Evolutionary conservation across 1,284 basidiomycete genomes (phyloP), one percentile per base, ranked within the genome.

Genomic region (Tremellales sp.): DNA sequence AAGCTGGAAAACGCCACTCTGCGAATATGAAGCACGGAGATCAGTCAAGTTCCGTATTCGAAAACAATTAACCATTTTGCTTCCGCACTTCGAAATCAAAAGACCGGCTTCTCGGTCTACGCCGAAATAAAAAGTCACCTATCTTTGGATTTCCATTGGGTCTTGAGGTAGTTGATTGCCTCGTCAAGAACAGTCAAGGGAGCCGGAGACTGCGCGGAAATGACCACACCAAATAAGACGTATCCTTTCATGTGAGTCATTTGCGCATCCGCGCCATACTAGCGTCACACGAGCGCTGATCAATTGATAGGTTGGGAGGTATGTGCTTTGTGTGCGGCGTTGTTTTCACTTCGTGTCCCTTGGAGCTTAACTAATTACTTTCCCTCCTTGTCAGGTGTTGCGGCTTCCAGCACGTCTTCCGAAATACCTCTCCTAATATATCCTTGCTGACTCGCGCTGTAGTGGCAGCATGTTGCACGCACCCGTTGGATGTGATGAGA

Each of bases 381-480:
- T 25, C 14, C 37, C 24, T 25, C 8, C 7, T 36, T 8, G 10
- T 14, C 29, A 59, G 57, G 57, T 47, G 58, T 56, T n/a, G 63
- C 63, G 25, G 60, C 63, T 12, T 63, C 61, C 16, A 61, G 61
- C 61, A 32, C 38, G 61, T 63, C 16, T 41, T 21, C 18, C 12
- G n/a, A 16, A 41, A n/a, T 16, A 9, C 5, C 22, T 9, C 9
- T 33, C n/a, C n/a, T 18, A 3, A 16, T 27, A 10, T 32, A 22
- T 2, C 22, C 13, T 19, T 8, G 48, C 51, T 57, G 47, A 57
- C 31, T 3, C 3, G 5, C 24, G 6, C 18, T 22, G 4, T 53
- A 91, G 87, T 90, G 83, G 87, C 88, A 32, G 85, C 87, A 43
- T 84, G 80, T 58, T 86, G 81, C 65, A 91, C 87, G 0, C 88